Evolutionary conservation across 1,139 yeast species (phyloP).

Genomic region (Candida dubliniensis): DNA sequence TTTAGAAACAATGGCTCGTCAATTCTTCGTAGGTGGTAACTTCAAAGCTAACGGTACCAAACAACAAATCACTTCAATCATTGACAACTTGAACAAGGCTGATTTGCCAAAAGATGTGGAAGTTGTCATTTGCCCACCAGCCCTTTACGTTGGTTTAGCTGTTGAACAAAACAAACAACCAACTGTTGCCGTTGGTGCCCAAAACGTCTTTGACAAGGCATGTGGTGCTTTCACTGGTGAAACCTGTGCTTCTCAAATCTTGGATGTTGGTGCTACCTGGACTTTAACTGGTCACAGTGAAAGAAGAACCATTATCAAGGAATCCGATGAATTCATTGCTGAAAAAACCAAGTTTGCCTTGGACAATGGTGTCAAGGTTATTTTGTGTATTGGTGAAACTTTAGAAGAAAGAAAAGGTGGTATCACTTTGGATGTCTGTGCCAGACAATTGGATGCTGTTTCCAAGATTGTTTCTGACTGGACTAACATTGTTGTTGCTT

Average conservation of each 20-base stretch:
- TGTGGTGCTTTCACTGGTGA: conserved; percentile 99
- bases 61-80: conserved; percentile 78
- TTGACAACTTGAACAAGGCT: conserved; percentile 78
- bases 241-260: conserved; percentile 81
- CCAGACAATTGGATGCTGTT: conserved; percentile 90
- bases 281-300: conserved; percentile 98
- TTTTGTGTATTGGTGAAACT: conserved; percentile 96
- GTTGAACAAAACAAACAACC: conserved; percentile 66
- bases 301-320: conserved; percentile 93
- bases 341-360: conserved; percentile 93
- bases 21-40: conserved; percentile 97
- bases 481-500: conserved; percentile 91
- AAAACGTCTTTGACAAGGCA: conserved; percentile 82
- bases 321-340: conserved; percentile 88
- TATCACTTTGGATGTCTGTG: conserved; percentile 80
- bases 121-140: conserved; percentile 96
- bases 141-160: conserved; percentile 83
- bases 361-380: conserved; percentile 83
- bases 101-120: conserved; percentile 73
- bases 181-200: conserved; percentile 82
- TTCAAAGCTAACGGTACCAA: conserved; percentile 98
- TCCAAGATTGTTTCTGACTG: conserved; percentile 83
- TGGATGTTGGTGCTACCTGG: conserved; percentile 94
- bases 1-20: conserved; percentile 66
- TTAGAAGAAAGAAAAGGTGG: conserved; percentile 91